Evolutionary conservation across 352 stramenopile species (phyloP).

Genomic region (Thraustochytrium sp.): DNA sequence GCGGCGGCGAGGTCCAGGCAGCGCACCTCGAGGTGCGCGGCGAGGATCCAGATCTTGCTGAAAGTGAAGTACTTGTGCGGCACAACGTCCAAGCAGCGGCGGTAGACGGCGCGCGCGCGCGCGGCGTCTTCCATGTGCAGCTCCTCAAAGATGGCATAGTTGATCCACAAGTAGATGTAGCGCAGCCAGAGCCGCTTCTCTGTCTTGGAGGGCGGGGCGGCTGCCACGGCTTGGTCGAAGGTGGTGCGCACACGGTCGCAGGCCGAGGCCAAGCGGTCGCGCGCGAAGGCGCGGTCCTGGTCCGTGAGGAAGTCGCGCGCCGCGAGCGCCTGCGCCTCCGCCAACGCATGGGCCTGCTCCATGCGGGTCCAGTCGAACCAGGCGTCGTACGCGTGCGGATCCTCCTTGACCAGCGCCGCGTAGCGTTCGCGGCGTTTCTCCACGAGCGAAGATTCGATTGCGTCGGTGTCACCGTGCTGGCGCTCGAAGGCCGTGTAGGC

Average conservation of each 20-base stretch:
- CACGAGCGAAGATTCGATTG: slow-evolving; percentile 90
- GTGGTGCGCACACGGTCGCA: slow-evolving; percentile 73
- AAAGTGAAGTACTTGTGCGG: slow-evolving; percentile 95
- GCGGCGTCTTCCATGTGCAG: slow-evolving; percentile 70
- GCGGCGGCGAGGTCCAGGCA: slow-evolving; percentile 82
- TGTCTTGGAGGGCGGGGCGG: slow-evolving; percentile 77
- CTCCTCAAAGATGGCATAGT: slow-evolving; percentile 97
- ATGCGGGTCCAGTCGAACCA: slow-evolving; percentile 99
- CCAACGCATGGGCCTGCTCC: slow-evolving; percentile 78
- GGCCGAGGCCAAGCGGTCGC: slow-evolving; percentile 56
- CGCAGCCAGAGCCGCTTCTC: slow-evolving; percentile 96
- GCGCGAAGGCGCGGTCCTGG: not conserved
- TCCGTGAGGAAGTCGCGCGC: not conserved
- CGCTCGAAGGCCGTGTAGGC: slow-evolving; percentile 97
- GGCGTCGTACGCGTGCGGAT: slow-evolving; percentile 92
- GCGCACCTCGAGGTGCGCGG: slow-evolving; percentile 91
- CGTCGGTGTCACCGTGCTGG: slow-evolving; percentile 89
- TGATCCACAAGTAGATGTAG: slow-evolving; percentile 99
- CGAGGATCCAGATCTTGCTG: slow-evolving; percentile 93
- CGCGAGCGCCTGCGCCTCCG: not conserved
- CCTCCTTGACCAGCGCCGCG: slow-evolving; percentile 75
- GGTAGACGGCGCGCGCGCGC: slow-evolving; percentile 82
- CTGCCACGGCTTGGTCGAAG: slow-evolving; percentile 88
- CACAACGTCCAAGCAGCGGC: slow-evolving; percentile 83
- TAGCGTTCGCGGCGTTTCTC: slow-evolving; percentile 89